Evolutionary conservation across 2,329 filamentous ascomycete species (phyloP).

Genomic region (Ciborinia camelliae): DNA sequence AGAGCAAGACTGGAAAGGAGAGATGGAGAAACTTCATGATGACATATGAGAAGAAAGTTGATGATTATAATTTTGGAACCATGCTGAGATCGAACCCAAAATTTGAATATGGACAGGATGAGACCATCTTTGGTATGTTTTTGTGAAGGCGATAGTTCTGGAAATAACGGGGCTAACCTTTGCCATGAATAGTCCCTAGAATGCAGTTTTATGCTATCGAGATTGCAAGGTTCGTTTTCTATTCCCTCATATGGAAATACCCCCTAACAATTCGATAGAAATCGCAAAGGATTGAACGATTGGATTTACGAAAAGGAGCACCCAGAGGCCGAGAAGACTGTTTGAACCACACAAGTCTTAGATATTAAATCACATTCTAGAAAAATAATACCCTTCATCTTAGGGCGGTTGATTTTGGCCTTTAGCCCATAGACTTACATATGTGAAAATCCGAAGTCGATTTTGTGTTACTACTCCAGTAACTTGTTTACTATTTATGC

Average conservation of each 20-base stretch:
- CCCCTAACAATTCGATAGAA: conserved; percentile 44
- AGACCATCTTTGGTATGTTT: conserved; percentile 80
- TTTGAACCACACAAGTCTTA: conserved; percentile 13
- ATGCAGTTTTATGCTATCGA: conserved; percentile 85
- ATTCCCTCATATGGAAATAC: not conserved
- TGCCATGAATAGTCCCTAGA: conserved; percentile 45
- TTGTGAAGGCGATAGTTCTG: not conserved
- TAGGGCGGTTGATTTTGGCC: not conserved
- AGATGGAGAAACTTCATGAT: conserved; percentile 93
- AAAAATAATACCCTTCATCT: not conserved
- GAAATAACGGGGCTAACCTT: conserved; percentile 2
- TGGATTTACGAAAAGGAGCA: conserved; percentile 91
- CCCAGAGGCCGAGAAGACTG: conserved; percentile 43
- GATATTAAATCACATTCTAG: not conserved
- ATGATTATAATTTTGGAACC: conserved; percentile 97
- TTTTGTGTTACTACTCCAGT: not conserved
- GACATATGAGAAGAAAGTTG: conserved; percentile 88
- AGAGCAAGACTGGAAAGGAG: conserved; percentile 94
- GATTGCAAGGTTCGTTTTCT: conserved; percentile 48
- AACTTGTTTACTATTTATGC: not conserved
- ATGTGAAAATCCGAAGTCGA: not conserved
- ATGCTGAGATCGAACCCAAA: conserved; percentile 78
- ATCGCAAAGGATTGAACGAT: conserved; percentile 86
- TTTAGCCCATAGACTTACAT: not conserved
- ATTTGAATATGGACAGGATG: conserved; percentile 80